phyloP scores from a whole-genome alignment of 306 rosid genomes.

The Castanopsis chinensis region DNA sequence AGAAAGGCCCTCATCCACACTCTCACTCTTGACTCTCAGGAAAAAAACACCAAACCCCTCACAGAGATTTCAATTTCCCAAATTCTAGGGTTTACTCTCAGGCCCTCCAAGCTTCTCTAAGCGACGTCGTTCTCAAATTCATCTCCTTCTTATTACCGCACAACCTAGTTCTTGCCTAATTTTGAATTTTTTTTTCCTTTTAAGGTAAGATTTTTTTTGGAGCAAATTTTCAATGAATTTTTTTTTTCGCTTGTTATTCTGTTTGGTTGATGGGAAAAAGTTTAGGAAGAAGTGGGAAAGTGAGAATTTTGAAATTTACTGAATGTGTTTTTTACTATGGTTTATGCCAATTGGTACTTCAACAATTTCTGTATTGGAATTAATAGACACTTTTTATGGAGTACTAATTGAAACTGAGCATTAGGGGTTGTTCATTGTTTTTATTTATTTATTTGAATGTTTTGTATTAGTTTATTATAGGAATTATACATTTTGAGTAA shows the following conservation, averaged over 20 bases:
- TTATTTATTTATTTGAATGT: not conserved
- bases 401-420: not conserved
- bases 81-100: conserved; percentile 4
- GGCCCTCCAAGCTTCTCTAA: not conserved
- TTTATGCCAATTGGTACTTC: not conserved
- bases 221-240: conserved; percentile 1
- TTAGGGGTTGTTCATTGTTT: not conserved
- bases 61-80: not conserved
- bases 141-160: not conserved
- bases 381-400: not conserved
- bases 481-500: not conserved
- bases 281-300: not conserved
- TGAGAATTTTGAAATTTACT: not conserved
- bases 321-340: not conserved
- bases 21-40: not conserved
- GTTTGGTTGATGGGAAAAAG: not conserved
- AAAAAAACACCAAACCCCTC: not conserved
- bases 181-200: not conserved
- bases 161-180: not conserved
- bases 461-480: not conserved
- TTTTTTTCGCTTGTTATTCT: not conserved
- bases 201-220: not conserved
- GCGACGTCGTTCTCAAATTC: not conserved
- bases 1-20: not conserved
- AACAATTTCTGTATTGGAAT: not conserved